Evolutionary conservation across 163 green algal species (phyloP), one percentile per base, ranked within the genome.

Genomic region (Chloromonas sp.): DNA sequence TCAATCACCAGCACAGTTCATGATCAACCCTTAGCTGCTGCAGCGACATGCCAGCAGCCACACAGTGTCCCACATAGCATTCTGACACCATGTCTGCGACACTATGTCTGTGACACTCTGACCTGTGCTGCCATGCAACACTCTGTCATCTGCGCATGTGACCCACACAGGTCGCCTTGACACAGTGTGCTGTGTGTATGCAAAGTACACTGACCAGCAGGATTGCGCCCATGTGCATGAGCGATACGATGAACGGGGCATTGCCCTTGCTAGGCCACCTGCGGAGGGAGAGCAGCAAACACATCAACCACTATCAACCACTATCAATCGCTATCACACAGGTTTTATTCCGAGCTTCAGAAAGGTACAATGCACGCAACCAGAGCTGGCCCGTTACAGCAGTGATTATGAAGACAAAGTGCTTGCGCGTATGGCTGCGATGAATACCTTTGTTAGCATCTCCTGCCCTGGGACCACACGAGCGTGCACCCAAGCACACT

Each of bases 221-320:
- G n/a, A 89, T 78, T 0, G 86, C 86, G 13, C 88, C 88, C 81
- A 86, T 77, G 0, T 3, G 2, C 2, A 77, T 77, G 58, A 90
- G 82, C 15, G 79, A 13, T 0, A 70, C 61, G 3, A 90, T 81
- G 79, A 84, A 87, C 0, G 84, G 87, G 1, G 84, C 84, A 59
- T 90, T 76, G 2, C 14, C 61, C 0, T 14, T 61, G 1, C 81
- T 60, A 0, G 86, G 83, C 3, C 85, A 76, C 78, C 85, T 88
- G 85, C 15, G 66, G 74, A n/a, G 11, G 14, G 14, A 80, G 2
- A 2, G 11, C 74, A 80, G 74, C 14, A 2, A 57, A 15, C 74
- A 5, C 11, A 5, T 2, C 2, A 59, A 2, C 74, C 8, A 2
- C 74, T 57, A 57, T 15, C 36, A 13, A 80, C 74, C 74, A 5